Conservation (phyloP, 1,284 basidiomycete species). For the Mycena citricolor region DNA sequence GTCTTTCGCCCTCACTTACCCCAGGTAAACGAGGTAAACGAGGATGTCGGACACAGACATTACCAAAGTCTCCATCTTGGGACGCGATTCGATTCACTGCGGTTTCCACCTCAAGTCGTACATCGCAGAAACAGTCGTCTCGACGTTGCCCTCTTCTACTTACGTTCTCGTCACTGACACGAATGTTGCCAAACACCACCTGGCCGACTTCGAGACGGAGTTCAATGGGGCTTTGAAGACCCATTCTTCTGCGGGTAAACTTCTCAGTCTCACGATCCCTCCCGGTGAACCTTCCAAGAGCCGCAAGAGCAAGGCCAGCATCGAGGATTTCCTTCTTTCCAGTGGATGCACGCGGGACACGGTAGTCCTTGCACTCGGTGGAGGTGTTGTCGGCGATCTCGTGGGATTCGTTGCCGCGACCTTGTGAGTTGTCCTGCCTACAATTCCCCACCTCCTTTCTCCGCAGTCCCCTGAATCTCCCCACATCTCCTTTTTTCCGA, state of each 20-base stretch:
- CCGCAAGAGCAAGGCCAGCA: constrained; percentile 86
- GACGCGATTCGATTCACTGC: constrained; percentile 86
- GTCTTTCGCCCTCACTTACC: too few species aligned
- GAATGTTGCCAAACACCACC: constrained; percentile 81
- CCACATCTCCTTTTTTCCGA: neutral
- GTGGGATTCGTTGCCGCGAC: constrained; percentile 97
- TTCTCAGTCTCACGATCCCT: constrained; percentile 78
- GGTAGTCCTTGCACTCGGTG: constrained; percentile 91
- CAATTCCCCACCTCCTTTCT: too few species aligned
- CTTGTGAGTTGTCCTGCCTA: constrained; percentile 57
- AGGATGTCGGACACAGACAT: constrained; percentile 41
- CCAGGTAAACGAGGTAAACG: too few species aligned
- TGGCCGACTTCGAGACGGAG: constrained; percentile 63
- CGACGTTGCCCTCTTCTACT: constrained; percentile 77
- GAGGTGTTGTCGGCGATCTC: constrained; percentile 95
- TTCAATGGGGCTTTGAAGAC: constrained; percentile 52
- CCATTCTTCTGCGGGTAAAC: constrained; percentile 39
- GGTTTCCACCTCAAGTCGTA: constrained; percentile 89
- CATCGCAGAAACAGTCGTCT: constrained; percentile 78
- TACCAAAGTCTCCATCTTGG: constrained; percentile 80
- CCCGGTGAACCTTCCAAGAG: constrained; percentile 95
- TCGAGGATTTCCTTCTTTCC: constrained; percentile 92
- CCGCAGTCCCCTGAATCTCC: too few species aligned
- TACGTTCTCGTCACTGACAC: constrained; percentile 95
- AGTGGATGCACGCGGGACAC: constrained; percentile 93